These are phyloP conservation scores for Trichoderma sp. DNA, from an alignment of 2,329 filamentous ascomycete genomes.

Conservation along the genomic window DNA sequence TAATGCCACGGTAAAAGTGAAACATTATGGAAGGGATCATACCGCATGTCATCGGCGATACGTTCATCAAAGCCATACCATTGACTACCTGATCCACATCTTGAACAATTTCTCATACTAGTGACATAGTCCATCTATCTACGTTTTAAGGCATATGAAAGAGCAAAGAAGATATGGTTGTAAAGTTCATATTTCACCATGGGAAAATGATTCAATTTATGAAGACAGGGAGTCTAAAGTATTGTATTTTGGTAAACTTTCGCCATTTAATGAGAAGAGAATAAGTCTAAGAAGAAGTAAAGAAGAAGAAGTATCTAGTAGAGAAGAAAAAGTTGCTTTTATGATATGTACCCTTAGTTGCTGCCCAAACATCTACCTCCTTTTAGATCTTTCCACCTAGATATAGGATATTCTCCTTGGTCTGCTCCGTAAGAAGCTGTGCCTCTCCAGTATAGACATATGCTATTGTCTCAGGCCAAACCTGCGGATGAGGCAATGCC, in stretches of 20 bases:
- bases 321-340: neutral
- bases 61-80: neutral
- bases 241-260: neutral
- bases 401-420: constrained; percentile 54
- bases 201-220: neutral
- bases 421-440: constrained; percentile 42
- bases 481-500: constrained; percentile 55
- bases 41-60: neutral
- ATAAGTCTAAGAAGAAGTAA: neutral
- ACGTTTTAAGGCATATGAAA: no score
- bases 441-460: constrained; percentile 55
- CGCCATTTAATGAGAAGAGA: neutral
- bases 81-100: no score
- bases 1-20: neutral
- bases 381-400: constrained; percentile 49
- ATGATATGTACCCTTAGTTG: neutral
- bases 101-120: no score
- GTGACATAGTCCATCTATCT: no score
- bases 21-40: neutral
- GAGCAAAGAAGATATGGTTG: no score
- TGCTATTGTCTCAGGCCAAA: constrained; percentile 54
- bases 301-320: neutral
- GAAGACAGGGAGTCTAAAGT: neutral
- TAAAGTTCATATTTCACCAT: neutral
- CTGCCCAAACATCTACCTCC: neutral